Conservation (phyloP, 257 asterid species). For the Ilex aquifolium region DNA sequence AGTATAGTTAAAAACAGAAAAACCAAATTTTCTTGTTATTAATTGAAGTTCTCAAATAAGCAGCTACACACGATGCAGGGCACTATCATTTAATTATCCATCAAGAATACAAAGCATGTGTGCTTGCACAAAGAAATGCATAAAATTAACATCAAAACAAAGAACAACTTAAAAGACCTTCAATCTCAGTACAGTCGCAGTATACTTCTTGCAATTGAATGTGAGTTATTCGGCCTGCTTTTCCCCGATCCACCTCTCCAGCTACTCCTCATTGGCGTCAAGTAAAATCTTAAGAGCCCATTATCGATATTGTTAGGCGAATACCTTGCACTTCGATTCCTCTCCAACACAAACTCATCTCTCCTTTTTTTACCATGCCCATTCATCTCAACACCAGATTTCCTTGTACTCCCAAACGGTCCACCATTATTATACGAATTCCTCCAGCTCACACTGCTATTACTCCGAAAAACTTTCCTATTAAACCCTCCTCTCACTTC, state of each 20-base stretch:
- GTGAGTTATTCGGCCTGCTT: slow-evolving; percentile 51
- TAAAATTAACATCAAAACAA: slow-evolving; percentile 16
- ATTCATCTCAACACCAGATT: slow-evolving; percentile 44
- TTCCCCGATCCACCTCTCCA: slow-evolving; percentile 59
- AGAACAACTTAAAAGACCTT: slow-evolving; percentile 32
- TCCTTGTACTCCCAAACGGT: slow-evolving; percentile 51
- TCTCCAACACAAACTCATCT: slow-evolving; percentile 66
- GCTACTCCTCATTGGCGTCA: slow-evolving; percentile 71
- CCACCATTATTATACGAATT: slow-evolving; percentile 39
- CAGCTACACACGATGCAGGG: slow-evolving; percentile 8
- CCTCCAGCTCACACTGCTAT: slow-evolving; percentile 84
- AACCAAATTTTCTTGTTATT: slow-evolving; percentile 31
- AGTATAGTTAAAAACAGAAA: neutral
- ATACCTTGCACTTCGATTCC: slow-evolving; percentile 71
- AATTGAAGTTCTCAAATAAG: slow-evolving; percentile 22
- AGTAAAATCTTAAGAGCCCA: slow-evolving; percentile 72
- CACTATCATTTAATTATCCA: slow-evolving; percentile 16
- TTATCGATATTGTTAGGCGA: slow-evolving; percentile 66
- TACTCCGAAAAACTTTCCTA: slow-evolving; percentile 55
- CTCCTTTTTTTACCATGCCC: slow-evolving; percentile 49
- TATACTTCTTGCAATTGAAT: slow-evolving; percentile 59
- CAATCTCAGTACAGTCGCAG: slow-evolving; percentile 54
- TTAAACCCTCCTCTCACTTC: slow-evolving; percentile 36
- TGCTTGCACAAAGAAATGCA: slow-evolving; percentile 34
- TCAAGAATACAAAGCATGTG: slow-evolving; percentile 17